A percentile compares a stretch with the other conserved stretches of the same genome.
Evolutionary conservation across 1,139 yeast species (phyloP).

Genomic region (Meyerozyma elateridarum): DNA sequence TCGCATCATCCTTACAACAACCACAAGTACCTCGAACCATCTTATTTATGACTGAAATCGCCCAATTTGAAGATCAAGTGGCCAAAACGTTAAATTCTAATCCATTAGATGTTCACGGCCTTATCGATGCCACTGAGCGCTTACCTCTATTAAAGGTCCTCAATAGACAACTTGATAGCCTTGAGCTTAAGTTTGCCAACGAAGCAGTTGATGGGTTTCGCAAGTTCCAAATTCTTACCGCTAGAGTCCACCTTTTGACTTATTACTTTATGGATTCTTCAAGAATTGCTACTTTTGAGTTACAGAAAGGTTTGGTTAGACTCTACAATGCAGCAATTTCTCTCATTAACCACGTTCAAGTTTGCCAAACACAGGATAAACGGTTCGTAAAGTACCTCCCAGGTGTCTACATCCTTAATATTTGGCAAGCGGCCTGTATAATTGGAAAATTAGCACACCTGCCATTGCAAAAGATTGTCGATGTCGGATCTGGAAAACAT

Average conservation of each 20-base stretch:
- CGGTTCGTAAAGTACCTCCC: slow-evolving; percentile 75
- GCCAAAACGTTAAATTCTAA: slow-evolving; percentile 74
- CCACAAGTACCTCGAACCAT: slow-evolving; percentile 54
- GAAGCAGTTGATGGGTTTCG: slow-evolving; percentile 57
- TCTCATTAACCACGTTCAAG: slow-evolving; percentile 60
- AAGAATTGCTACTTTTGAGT: slow-evolving; percentile 52
- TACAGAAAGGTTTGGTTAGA: slow-evolving; percentile 69
- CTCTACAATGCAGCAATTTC: slow-evolving; percentile 77
- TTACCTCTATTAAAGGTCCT: slow-evolving; percentile 70
- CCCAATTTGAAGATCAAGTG: slow-evolving; percentile 81
- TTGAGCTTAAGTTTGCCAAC: slow-evolving; percentile 49
- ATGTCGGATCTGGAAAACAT: slow-evolving; percentile 66
- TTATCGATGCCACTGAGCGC: slow-evolving; percentile 64
- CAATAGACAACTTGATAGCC: slow-evolving; percentile 65
- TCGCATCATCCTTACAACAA: slow-evolving; percentile 5
- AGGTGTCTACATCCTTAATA: slow-evolving; percentile 69
- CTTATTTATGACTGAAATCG: slow-evolving; percentile 73
- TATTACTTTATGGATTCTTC: slow-evolving; percentile 74
- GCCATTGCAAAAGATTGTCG: slow-evolving; percentile 59
- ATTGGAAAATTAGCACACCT: slow-evolving; percentile 78
- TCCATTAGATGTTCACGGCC: slow-evolving; percentile 62
- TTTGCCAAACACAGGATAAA: slow-evolving; percentile 55
- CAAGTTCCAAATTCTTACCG: slow-evolving; percentile 60
- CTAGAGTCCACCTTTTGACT: slow-evolving; percentile 74
- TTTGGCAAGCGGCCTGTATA: slow-evolving; percentile 91